These are phyloP conservation scores for Thraustochytrium striatum DNA, from an alignment of 352 stramenopile genomes.

Conservation along the genomic window DNA sequence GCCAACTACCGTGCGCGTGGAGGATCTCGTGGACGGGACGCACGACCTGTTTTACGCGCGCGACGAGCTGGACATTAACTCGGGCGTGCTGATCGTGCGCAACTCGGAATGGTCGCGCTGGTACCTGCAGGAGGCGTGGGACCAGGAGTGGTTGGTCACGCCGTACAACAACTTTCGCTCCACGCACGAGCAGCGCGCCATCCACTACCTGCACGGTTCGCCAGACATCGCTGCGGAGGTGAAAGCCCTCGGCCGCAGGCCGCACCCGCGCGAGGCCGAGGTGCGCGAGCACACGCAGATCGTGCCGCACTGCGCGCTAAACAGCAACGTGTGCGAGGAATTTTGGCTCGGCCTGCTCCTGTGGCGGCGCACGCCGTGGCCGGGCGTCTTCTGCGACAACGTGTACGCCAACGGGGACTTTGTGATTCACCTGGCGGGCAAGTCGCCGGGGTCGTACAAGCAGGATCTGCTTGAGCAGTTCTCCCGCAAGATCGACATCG, in stretches of 20 bases:
- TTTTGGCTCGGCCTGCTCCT: neutral
- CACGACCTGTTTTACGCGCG: conserved; percentile 54
- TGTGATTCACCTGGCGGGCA: conserved; percentile 55
- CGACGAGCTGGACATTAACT: conserved; percentile 54
- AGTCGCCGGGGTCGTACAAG: neutral
- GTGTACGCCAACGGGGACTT: conserved; percentile 55
- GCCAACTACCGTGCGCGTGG: conserved; percentile 53
- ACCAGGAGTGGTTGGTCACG: conserved; percentile 51
- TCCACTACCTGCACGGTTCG: conserved; percentile 55
- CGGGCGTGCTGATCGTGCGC: conserved; percentile 53
- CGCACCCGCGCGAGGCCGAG: conserved; percentile 31
- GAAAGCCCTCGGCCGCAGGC: neutral
- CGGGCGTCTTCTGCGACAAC: neutral
- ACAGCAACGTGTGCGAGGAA: conserved; percentile 52
- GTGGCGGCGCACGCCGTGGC: neutral
- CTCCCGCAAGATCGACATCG: too few relatives aligned
- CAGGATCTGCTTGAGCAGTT: too few relatives aligned
- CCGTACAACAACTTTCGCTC: conserved; percentile 46
- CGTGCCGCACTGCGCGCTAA: conserved; percentile 55
- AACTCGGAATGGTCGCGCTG: conserved; percentile 52
- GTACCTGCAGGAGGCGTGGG: conserved; percentile 54
- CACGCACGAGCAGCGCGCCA: conserved; percentile 57
- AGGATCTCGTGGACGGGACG: conserved; percentile 51
- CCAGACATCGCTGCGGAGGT: conserved; percentile 29
- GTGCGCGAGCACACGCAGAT: conserved; percentile 51